phyloP scores from a whole-genome alignment of 805 yeast species.

The Zygosaccharomyces pseudorouxii region DNA sequence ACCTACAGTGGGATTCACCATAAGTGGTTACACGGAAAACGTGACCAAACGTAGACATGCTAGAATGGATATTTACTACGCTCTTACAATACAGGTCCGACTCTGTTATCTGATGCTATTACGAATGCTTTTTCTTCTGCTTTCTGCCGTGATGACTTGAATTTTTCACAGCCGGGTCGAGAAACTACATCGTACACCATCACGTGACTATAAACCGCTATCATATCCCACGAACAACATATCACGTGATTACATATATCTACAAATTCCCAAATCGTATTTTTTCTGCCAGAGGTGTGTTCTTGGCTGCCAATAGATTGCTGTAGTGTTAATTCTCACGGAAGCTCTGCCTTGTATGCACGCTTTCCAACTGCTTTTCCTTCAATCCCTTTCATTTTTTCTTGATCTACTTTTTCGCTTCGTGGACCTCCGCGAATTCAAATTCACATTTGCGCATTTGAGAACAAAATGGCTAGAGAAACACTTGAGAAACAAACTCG shows the following conservation, averaged over 20 bases:
- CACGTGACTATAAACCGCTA: neutral
- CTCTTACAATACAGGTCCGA: neutral
- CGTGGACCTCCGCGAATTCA: conserved; percentile 6
- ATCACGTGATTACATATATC: neutral
- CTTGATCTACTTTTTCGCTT: conserved; percentile 5
- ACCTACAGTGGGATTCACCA: conserved; percentile 96
- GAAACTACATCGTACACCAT: neutral
- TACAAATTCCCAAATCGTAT: neutral
- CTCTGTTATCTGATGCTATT: too few relatives aligned
- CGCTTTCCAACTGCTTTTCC: neutral
- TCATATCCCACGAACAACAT: neutral
- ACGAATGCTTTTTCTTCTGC: too few relatives aligned
- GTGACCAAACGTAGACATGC: conserved; percentile 71
- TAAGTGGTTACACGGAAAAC: conserved; percentile 78
- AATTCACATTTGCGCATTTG: neutral
- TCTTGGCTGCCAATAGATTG: neutral
- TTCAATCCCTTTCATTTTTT: neutral
- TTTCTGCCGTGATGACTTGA: neutral
- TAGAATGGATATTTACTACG: neutral
- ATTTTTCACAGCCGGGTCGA: neutral
- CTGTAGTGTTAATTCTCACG: neutral
- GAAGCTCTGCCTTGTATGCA: neutral
- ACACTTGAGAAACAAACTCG: conserved; percentile 2
- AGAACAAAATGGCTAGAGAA: conserved; percentile 1
- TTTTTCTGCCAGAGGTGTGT: neutral